phyloP scores from a whole-genome alignment of 2,329 filamentous ascomycete species.

The Endocalyx cinctus region DNA sequence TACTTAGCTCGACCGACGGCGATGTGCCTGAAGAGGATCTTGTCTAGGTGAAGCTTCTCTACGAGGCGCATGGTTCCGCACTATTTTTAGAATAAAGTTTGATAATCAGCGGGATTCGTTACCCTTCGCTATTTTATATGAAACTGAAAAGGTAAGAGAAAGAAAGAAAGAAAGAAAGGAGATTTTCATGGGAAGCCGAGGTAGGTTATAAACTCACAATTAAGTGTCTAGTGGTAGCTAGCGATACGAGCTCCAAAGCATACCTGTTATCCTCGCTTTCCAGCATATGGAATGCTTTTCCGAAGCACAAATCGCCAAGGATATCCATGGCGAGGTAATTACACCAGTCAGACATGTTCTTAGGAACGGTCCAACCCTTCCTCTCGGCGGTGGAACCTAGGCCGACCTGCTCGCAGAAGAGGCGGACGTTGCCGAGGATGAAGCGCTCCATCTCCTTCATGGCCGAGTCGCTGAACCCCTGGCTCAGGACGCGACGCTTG shows the following conservation, averaged over 20 bases:
- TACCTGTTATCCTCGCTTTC: constrained; percentile 58
- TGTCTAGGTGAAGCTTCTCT: constrained; percentile 61
- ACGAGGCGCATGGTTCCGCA: constrained; percentile 69
- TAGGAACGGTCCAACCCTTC: constrained; percentile 53
- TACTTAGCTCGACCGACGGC: constrained; percentile 64
- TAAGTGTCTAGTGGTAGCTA: constrained; percentile 63
- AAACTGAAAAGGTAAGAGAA: too few species aligned
- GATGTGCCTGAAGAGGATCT: constrained; percentile 62
- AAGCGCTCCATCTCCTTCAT: constrained; percentile 65
- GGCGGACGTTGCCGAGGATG: constrained; percentile 61
- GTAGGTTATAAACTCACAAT: too few species aligned
- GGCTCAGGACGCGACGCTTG: constrained; percentile 66
- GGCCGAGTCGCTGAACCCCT: constrained; percentile 64
- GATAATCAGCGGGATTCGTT: background rate
- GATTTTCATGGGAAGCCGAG: too few species aligned
- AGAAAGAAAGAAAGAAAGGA: background rate
- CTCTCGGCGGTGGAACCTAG: constrained; percentile 33
- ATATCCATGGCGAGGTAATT: constrained; percentile 61
- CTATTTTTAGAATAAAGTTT: constrained; percentile 31
- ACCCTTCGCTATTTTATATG: background rate
- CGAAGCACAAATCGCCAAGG: constrained; percentile 56
- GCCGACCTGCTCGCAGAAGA: constrained; percentile 58
- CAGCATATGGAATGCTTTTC: constrained; percentile 60
- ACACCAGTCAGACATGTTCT: constrained; percentile 61
- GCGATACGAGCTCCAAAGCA: constrained; percentile 61